Conservation (phyloP, 768 basidiomycete species). For the Zangia roseola region DNA sequence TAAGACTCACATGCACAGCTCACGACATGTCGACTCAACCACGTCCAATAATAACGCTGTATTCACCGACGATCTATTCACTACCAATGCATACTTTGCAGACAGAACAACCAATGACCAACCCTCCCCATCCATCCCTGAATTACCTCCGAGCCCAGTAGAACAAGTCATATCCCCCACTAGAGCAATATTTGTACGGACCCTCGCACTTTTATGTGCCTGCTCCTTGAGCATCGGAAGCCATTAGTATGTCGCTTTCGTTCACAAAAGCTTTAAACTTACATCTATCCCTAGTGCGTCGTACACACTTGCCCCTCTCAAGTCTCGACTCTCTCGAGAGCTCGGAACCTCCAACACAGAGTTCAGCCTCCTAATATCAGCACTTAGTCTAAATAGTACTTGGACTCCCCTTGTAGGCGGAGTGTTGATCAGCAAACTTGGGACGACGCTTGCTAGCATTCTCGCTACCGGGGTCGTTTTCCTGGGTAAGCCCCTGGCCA, state of each 20-base stretch:
- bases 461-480: slow-evolving; percentile 74
- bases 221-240: slow-evolving; percentile 75
- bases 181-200: slow-evolving; percentile 50
- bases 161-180: slow-evolving; percentile 21
- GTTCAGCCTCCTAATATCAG: slow-evolving; percentile 74
- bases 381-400: slow-evolving; percentile 71
- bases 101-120: background rate
- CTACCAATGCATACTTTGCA: background rate
- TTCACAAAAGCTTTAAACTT: background rate
- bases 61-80: background rate
- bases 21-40: background rate
- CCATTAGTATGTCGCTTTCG: slow-evolving; percentile 56
- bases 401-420: slow-evolving; percentile 82
- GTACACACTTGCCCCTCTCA: slow-evolving; percentile 77
- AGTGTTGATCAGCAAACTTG: slow-evolving; percentile 64
- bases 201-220: slow-evolving; percentile 64
- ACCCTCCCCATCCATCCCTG: background rate
- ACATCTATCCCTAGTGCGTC: slow-evolving; percentile 46
- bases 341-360: slow-evolving; percentile 75
- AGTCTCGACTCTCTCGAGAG: slow-evolving; percentile 65
- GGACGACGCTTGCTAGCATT: slow-evolving; percentile 70
- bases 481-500: slow-evolving; percentile 39
- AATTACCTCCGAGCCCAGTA: background rate
- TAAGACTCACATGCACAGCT: slow-evolving; percentile 14
- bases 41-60: background rate